Percentiles rank a stretch among this genome's conserved stretches.
Conservation (phyloP, 306 rosid species). For the Vigna angularis region DNA sequence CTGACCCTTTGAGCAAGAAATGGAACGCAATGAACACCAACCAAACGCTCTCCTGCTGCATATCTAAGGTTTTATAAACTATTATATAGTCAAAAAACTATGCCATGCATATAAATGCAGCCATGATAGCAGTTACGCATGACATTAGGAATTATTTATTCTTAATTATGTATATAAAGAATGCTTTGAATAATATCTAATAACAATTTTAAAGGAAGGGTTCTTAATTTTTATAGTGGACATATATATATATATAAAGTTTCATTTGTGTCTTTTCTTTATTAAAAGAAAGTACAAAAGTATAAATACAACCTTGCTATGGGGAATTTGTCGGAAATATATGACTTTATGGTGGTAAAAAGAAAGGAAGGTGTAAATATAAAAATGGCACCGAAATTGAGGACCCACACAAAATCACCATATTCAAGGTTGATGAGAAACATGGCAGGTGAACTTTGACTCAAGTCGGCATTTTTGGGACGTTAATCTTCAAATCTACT, state of each 20-base stretch:
- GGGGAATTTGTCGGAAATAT: slow-evolving; percentile 9
- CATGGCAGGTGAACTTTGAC: slow-evolving; percentile 46
- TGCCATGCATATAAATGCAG: background rate
- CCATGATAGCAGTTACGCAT: no score
- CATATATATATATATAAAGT: background rate
- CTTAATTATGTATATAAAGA: no score
- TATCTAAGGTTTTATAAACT: no score
- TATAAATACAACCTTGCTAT: background rate
- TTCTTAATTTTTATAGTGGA: background rate
- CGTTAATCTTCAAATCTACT: slow-evolving; percentile 40
- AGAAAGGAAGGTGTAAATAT: background rate
- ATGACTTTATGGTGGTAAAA: background rate
- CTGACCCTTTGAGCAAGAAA: no score
- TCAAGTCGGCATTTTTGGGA: slow-evolving; percentile 6
- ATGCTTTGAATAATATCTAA: no score
- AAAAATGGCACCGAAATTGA: slow-evolving; percentile 22
- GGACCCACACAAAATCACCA: slow-evolving; percentile 34
- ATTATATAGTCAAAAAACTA: background rate
- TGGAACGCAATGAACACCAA: no score
- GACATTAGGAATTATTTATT: no score
- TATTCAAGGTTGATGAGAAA: slow-evolving; percentile 42
- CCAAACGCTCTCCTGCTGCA: no score
- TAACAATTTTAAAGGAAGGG: background rate
- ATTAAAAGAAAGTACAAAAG: background rate
- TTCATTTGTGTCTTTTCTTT: background rate